Percentiles rank a stretch among this genome's conserved stretches.
These are phyloP conservation scores for Ceratobasidium sp. DNA, from an alignment of 1,284 basidiomycete species.

Conservation along the genomic window DNA sequence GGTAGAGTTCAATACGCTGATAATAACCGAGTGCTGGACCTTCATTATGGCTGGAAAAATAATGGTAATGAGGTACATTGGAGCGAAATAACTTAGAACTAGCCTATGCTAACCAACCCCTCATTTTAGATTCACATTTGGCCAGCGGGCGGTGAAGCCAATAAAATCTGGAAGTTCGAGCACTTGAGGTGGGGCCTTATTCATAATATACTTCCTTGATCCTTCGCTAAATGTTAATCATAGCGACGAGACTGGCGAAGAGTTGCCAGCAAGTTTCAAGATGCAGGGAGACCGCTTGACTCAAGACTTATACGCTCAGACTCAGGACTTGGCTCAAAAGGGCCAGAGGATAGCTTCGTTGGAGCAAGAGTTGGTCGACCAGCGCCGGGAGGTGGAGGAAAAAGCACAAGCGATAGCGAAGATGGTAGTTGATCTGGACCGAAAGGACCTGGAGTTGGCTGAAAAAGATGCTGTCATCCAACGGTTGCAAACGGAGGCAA, in stretches of 20 bases:
- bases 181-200: conserved; percentile 2
- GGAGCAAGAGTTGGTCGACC: background rate
- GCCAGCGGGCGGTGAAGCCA: conserved; percentile 1
- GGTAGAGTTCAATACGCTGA: conserved; percentile 15
- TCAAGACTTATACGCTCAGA: conserved; percentile 5
- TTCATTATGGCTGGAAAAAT: conserved; percentile 29
- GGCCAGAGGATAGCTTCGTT: conserved; percentile 7
- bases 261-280: background rate
- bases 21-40: conserved; percentile 30
- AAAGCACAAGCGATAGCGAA: background rate
- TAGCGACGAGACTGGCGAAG: conserved; percentile 35
- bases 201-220: too few relatives aligned
- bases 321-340: background rate
- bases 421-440: background rate
- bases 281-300: background rate
- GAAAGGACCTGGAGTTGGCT: background rate
- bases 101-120: too few relatives aligned
- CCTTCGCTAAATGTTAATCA: too few relatives aligned
- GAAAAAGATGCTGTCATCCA: conserved; percentile 17
- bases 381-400: background rate
- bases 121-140: conserved; percentile 43
- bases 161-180: conserved; percentile 30
- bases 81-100: background rate
- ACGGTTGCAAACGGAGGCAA: background rate
- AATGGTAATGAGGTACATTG: conserved; percentile 37